These are phyloP conservation scores for Aegilops sharonensis DNA, from an alignment of 176 grass and related monocot species.

Conservation along the genomic window DNA sequence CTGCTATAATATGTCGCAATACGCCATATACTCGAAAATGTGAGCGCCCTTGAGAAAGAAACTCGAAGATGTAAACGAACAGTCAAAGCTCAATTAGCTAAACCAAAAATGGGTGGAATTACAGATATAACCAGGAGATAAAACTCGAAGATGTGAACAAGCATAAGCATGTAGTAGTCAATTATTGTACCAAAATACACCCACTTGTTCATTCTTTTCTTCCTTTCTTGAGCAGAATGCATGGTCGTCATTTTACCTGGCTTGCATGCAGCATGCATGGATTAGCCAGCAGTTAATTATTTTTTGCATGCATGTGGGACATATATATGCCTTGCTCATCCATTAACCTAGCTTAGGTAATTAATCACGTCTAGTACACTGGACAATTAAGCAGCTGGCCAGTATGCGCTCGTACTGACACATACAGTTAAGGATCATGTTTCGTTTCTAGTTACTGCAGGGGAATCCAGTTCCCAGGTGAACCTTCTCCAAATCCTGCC, in stretches of 20 bases:
- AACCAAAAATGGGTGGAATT: background rate
- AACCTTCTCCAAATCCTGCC: background rate
- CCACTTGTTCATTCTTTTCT: background rate
- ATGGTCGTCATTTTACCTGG: background rate
- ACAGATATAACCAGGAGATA: background rate
- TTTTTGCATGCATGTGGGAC: background rate
- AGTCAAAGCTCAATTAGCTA: background rate
- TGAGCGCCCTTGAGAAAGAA: background rate
- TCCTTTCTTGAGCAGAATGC: background rate
- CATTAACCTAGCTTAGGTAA: background rate
- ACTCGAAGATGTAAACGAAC: background rate
- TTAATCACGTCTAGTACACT: background rate
- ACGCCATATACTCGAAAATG: background rate
- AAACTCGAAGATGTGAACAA: constrained; percentile 4
- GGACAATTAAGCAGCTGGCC: background rate
- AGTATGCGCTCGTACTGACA: background rate
- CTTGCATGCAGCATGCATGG: background rate
- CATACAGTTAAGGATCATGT: too few species aligned
- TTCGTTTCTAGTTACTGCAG: background rate
- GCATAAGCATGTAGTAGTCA: background rate
- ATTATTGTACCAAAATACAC: background rate
- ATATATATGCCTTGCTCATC: background rate
- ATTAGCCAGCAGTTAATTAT: background rate
- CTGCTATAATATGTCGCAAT: background rate
- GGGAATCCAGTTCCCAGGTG: background rate